phyloP scores from a whole-genome alignment of 139 green algal genomes.

The Axilococcus clingmanii region DNA sequence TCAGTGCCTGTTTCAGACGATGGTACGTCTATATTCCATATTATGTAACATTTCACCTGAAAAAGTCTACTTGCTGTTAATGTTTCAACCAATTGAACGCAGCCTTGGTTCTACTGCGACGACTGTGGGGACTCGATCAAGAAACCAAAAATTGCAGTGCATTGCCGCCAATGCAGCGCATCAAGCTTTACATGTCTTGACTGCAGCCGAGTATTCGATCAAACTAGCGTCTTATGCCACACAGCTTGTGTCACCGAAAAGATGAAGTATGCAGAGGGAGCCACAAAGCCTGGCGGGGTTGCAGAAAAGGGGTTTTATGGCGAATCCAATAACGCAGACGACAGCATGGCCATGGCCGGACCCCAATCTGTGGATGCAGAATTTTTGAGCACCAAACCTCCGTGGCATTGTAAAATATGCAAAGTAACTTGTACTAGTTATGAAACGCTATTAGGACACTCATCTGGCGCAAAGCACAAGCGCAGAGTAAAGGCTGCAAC shows the following conservation, averaged over 20 bases:
- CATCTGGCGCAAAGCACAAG: conserved; percentile 74
- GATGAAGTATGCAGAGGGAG: conserved; percentile 83
- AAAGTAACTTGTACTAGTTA: conserved; percentile 79
- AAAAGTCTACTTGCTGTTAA: no score
- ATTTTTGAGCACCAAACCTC: conserved; percentile 54
- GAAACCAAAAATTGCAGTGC: conserved; percentile 77
- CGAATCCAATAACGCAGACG: background rate
- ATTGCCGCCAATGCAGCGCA: conserved; percentile 47
- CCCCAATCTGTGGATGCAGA: conserved; percentile 40
- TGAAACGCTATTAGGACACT: conserved; percentile 75
- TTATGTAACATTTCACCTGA: no score
- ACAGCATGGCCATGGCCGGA: background rate
- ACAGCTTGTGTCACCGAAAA: conserved; percentile 80
- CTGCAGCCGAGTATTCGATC: conserved; percentile 68
- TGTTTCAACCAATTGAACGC: no score
- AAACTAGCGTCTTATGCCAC: conserved; percentile 45
- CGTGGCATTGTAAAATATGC: conserved; percentile 77
- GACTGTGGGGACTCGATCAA: conserved; percentile 87
- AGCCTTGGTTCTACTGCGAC: conserved; percentile 86
- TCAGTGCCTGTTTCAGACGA: no score
- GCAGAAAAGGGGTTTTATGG: conserved; percentile 46
- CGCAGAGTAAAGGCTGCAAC: conserved; percentile 24
- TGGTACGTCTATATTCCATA: no score
- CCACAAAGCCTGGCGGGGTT: conserved; percentile 83
- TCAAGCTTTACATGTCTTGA: conserved; percentile 79